Evolutionary conservation across 2,329 filamentous ascomycete species (phyloP).

Genomic region (Seiridium cupressi): DNA sequence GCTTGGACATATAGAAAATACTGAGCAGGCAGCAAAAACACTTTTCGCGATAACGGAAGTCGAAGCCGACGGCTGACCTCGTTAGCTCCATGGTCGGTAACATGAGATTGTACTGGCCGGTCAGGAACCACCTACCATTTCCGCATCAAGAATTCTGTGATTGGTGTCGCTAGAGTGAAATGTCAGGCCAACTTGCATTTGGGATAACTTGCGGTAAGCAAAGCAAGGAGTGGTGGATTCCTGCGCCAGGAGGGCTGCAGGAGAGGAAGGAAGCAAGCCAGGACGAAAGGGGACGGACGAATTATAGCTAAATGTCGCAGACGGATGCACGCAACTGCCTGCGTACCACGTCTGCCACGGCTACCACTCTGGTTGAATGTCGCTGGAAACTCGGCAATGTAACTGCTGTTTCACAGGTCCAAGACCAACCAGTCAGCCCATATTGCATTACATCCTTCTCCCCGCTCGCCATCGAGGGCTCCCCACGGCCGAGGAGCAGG

Average conservation of each 20-base stretch:
- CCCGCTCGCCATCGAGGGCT: no score
- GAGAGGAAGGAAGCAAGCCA: no score
- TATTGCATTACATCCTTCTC: neutral
- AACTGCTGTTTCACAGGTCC: neutral
- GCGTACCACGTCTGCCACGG: neutral
- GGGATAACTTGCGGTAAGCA: constrained; percentile 1
- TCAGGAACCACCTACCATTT: neutral
- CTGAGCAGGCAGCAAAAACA: neutral
- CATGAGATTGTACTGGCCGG: neutral
- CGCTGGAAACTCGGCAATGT: neutral
- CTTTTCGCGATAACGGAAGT: neutral
- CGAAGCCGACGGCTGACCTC: neutral
- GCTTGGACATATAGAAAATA: neutral
- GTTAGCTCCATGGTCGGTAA: neutral
- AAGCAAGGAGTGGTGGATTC: neutral
- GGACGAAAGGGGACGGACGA: neutral
- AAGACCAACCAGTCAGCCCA: neutral
- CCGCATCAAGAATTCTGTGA: neutral
- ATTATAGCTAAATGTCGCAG: neutral
- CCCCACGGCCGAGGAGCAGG: no score
- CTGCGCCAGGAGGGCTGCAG: neutral
- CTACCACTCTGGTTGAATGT: neutral
- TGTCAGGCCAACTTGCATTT: neutral
- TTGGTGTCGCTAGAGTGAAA: neutral
- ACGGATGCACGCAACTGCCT: neutral